Conservation (phyloP, 768 basidiomycete genomes). For the Nidularia pulvinata region DNA sequence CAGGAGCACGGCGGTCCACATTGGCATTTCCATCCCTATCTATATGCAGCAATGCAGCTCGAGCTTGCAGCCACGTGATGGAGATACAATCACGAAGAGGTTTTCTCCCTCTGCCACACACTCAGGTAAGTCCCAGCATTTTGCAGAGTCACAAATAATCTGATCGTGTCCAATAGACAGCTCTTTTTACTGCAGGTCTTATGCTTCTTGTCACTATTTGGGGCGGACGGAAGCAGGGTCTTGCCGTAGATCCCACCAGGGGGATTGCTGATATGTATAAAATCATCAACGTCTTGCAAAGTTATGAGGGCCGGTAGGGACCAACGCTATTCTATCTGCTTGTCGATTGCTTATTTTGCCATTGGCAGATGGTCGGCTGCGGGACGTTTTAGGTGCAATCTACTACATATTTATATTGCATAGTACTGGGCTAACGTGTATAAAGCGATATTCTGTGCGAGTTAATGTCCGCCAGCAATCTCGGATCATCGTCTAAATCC, state of each 20-base stretch:
- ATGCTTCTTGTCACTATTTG: conserved; percentile 50
- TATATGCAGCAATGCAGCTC: conserved; percentile 72
- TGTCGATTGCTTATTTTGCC: too few relatives aligned
- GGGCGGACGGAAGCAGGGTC: conserved; percentile 33
- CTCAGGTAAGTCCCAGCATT: conserved; percentile 8
- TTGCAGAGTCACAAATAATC: neutral
- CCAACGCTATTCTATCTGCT: too few relatives aligned
- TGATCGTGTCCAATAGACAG: neutral
- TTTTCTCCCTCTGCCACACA: conserved; percentile 3
- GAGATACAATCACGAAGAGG: conserved; percentile 30
- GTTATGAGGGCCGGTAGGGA: conserved; percentile 10
- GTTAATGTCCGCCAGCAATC: too few relatives aligned
- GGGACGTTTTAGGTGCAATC: too few relatives aligned
- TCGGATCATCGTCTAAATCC: too few relatives aligned
- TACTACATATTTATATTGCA: too few relatives aligned
- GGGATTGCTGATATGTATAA: conserved; percentile 41
- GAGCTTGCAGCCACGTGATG: conserved; percentile 59
- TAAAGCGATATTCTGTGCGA: too few relatives aligned
- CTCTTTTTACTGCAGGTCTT: conserved; percentile 22
- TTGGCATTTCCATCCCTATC: conserved; percentile 53
- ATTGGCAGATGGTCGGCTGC: too few relatives aligned
- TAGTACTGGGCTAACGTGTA: too few relatives aligned
- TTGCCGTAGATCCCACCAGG: conserved; percentile 23
- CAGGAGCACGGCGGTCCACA: conserved; percentile 26
- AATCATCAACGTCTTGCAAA: conserved; percentile 32